Percentiles rank a stretch among this genome's conserved stretches.
Conservation (phyloP, 108 stramenopile genomes). For the Skeletonema grethae region DNA sequence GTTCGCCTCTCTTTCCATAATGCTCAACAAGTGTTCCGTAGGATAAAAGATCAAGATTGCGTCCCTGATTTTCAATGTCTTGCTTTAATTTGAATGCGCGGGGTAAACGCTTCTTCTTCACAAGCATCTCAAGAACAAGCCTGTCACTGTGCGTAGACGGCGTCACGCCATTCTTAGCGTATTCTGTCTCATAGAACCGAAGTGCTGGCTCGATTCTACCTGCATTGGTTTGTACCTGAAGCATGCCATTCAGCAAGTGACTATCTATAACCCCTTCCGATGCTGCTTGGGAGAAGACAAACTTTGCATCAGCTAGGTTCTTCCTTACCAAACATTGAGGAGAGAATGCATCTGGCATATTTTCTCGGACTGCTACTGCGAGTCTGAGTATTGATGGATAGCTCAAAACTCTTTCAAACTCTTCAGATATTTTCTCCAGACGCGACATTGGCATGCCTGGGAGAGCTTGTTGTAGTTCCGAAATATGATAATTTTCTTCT, state of each 20-base stretch:
- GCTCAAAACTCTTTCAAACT: conserved; percentile 59
- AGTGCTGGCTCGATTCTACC: conserved; percentile 68
- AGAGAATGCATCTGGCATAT: conserved; percentile 74
- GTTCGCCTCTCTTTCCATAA: conserved; percentile 60
- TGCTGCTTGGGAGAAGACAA: conserved; percentile 57
- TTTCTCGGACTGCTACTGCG: conserved; percentile 71
- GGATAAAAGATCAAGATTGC: conserved; percentile 67
- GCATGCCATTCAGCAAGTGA: conserved; percentile 73
- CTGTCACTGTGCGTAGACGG: conserved; percentile 84
- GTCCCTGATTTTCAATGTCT: conserved; percentile 60
- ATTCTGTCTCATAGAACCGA: conserved; percentile 64
- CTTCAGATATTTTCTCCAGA: conserved; percentile 59
- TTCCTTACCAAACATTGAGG: conserved; percentile 59
- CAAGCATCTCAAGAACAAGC: conserved; percentile 78
- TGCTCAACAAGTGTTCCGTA: conserved; percentile 83
- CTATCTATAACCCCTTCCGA: conserved; percentile 66
- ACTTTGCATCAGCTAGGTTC: conserved; percentile 62
- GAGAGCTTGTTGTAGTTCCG: conserved; percentile 57
- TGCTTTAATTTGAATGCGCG: conserved; percentile 75
- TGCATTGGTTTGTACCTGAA: conserved; percentile 62
- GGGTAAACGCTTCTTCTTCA: conserved; percentile 65
- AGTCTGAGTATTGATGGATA: conserved; percentile 76
- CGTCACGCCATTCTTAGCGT: conserved; percentile 47
- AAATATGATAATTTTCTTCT: conserved; percentile 36
- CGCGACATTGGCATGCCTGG: conserved; percentile 71